phyloP scores from a whole-genome alignment of 225 moss, liverwort and hornwort genomes.

The Climacium dendroides region DNA sequence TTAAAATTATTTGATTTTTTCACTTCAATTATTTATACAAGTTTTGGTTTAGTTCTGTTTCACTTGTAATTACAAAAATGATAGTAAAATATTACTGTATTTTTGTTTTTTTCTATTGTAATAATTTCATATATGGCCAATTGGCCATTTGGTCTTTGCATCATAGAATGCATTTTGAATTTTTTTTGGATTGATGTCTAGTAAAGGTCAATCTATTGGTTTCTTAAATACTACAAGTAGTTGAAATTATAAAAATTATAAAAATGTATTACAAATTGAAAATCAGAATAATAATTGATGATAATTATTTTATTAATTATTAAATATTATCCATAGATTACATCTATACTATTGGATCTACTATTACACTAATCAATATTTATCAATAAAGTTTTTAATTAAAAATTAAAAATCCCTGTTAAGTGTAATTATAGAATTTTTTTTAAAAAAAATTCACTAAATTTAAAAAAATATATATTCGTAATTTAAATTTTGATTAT shows the following conservation, averaged over 20 bases:
- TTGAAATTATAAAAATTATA: not conserved
- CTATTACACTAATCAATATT: not conserved
- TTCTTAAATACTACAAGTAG: fast-evolving
- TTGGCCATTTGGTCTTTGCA: not conserved
- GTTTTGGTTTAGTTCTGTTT: not conserved
- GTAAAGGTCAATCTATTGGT: not conserved
- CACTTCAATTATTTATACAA: not conserved
- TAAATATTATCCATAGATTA: not conserved
- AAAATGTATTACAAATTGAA: not conserved
- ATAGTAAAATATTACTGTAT: not conserved
- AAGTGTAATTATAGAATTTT: not conserved
- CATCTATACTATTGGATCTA: not conserved
- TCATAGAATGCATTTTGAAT: not conserved
- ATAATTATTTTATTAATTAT: not conserved
- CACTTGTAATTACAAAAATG: not conserved
- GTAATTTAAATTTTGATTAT: no score
- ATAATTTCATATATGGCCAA: no score
- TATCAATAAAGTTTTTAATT: no score
- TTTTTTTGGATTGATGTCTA: not conserved
- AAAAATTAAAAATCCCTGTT: not conserved
- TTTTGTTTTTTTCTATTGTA: not conserved
- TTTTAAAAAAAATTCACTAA: not conserved
- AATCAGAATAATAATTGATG: not conserved
- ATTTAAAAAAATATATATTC: no score
- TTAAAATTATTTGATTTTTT: not conserved